Evolutionary conservation across 371 early-diverging fungal genomes (phyloP), one percentile per base, ranked within the genome.

Genomic region (Chytridium lagenaria): DNA sequence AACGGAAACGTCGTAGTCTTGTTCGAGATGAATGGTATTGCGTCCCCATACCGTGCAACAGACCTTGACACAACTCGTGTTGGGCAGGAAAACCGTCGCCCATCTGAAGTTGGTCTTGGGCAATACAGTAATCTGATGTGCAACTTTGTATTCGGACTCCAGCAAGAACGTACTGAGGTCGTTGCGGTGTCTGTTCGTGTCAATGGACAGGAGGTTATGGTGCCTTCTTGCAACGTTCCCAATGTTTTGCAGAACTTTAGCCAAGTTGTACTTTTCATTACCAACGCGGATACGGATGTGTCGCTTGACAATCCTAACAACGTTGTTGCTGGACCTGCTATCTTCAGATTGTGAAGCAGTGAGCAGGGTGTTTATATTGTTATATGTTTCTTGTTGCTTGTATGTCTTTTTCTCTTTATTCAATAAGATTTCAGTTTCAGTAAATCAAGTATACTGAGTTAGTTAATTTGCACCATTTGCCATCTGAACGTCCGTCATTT

Each of bases 241-340:
- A 16, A 38, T 22, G 77, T 63, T 5, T 57, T 65, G 1, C 28
- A 33, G 28, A 67, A 59, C 10, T 72, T 72, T 59, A 23, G 57
- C 19, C 74, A 77, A 44, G 70, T 67, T 26, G 57, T 77, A 57
- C 40, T 80, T 10, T 80, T 80, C 40, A 52, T 75, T 40, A 75
- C 74, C 7, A 71, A 80, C 44, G 64, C 30, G 31, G 72, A 80
- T 40, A 44, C 28, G 31, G 75, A 80, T 44, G 77, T 80, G 5
- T 52, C 73, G 16, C 30, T 80, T 22, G 72, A 71, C 33, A 69
- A 72, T 38, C 75, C 77, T 55, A 34, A 50, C 61, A 77, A 80
- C 59, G 80, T 80, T 51, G 70, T 80, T 50, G 80, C 80, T 12
- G 80, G 80, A 3, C 80, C 80, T 2, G 65, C 74, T 16, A 72